phyloP scores from a whole-genome alignment of 2,329 filamentous ascomycete species.

The Colletotrichum navitas region DNA sequence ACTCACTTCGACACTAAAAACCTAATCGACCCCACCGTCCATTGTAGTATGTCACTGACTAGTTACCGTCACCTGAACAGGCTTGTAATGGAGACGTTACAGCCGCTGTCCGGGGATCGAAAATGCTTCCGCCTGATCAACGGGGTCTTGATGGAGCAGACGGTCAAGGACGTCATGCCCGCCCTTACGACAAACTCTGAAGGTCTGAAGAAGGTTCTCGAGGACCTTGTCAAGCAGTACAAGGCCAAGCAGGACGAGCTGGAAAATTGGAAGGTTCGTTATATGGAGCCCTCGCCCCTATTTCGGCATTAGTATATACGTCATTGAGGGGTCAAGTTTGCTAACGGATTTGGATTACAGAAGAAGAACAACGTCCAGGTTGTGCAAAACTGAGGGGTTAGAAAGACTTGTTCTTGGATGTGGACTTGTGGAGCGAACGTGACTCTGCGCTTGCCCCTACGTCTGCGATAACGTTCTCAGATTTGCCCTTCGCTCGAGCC shows the following conservation, averaged over 20 bases:
- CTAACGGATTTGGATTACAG: conserved; percentile 58
- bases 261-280: conserved; percentile 95
- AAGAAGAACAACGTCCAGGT: conserved; percentile 93
- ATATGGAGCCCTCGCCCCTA: neutral
- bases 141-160: conserved; percentile 93
- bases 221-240: conserved; percentile 96
- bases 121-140: conserved; percentile 99
- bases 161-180: conserved; percentile 91
- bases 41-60: neutral
- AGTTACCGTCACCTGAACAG: conserved; percentile 60
- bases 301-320: neutral
- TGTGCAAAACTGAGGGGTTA: conserved; percentile 74
- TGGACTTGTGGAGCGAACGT: neutral
- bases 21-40: conserved; percentile 28
- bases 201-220: conserved; percentile 91
- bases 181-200: conserved; percentile 94
- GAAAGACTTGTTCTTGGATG: neutral
- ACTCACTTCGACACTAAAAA: neutral
- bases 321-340: conserved; percentile 9
- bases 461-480: neutral
- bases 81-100: conserved; percentile 92
- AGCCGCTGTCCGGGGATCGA: conserved; percentile 83
- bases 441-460: neutral
- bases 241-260: conserved; percentile 94
- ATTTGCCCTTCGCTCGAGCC: neutral